A percentile compares a stretch with the other conserved stretches of the same genome.
Conservation (phyloP, 2,329 filamentous ascomycete genomes). For the Penicillium corylophilum region DNA sequence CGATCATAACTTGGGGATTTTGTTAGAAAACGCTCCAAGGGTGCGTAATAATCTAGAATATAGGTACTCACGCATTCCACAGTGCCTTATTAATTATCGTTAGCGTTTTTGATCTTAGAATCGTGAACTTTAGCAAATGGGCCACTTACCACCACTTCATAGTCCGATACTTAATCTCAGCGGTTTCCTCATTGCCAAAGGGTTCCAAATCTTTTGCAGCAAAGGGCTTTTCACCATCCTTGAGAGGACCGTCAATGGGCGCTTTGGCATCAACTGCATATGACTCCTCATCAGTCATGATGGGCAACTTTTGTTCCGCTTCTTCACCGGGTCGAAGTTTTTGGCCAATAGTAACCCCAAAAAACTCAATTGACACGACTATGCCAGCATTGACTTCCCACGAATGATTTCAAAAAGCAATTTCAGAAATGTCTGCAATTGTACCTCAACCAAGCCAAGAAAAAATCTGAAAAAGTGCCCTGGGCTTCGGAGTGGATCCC, state of each 20-base stretch:
- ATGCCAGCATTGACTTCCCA: conserved; percentile 12
- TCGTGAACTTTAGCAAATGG: background rate
- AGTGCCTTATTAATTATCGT: conserved; percentile 8
- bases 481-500: background rate
- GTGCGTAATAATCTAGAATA: background rate
- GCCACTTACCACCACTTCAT: conserved; percentile 45
- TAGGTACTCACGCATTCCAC: conserved; percentile 16
- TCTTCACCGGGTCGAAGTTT: conserved; percentile 4
- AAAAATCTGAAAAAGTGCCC: conserved; percentile 18
- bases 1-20: conserved; percentile 52
- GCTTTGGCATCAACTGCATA: conserved; percentile 12
- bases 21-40: conserved; percentile 6
- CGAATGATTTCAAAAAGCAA: background rate
- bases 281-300: conserved; percentile 19
- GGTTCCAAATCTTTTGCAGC: conserved; percentile 29
- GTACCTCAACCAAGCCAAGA: conserved; percentile 15
- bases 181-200: conserved; percentile 39
- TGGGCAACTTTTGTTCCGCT: conserved; percentile 5
- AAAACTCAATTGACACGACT: conserved; percentile 1
- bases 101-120: conserved; percentile 4
- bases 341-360: conserved; percentile 1
- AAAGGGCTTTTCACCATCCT: conserved; percentile 17
- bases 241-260: conserved; percentile 8
- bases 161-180: conserved; percentile 51
- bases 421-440: conserved; percentile 7